Percentiles rank a stretch among this genome's conserved stretches.
Evolutionary conservation across 371 early-diverging fungal species (phyloP).

Genomic region (Mortierella sp.): DNA sequence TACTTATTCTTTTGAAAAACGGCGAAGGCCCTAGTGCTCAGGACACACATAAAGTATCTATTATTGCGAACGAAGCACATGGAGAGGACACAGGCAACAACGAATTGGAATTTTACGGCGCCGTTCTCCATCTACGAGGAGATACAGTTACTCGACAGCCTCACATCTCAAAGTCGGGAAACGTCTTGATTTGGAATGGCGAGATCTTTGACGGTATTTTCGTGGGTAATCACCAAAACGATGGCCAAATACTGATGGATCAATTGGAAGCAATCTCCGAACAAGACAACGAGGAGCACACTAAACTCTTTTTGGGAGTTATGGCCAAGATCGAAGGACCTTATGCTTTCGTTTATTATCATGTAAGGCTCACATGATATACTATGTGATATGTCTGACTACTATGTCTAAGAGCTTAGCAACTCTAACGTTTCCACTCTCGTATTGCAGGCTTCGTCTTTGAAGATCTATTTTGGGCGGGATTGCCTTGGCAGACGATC

Average conservation of each 20-base stretch:
- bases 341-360: constrained; percentile 80
- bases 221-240: constrained; percentile 66
- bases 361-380: constrained; percentile 50
- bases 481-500: constrained; percentile 91
- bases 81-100: background rate
- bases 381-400: background rate
- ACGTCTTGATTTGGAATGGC: constrained; percentile 86
- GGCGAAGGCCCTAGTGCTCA: constrained; percentile 49
- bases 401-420: background rate
- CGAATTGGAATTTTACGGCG: constrained; percentile 67
- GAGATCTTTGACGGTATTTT: constrained; percentile 83
- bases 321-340: constrained; percentile 79
- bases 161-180: constrained; percentile 59
- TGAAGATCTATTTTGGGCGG: constrained; percentile 83
- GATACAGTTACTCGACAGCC: constrained; percentile 77
- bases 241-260: constrained; percentile 65
- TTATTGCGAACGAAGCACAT: background rate
- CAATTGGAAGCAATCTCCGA: constrained; percentile 51
- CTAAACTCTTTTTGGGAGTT: constrained; percentile 51
- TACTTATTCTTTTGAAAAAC: background rate
- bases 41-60: constrained; percentile 15
- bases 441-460: constrained; percentile 44
- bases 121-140: constrained; percentile 89
- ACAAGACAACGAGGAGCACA: constrained; percentile 3
- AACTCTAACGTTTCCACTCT: background rate